Evolutionary conservation across 148 eudicot genomes (phyloP).

Genomic region (Oxyria digyna): DNA sequence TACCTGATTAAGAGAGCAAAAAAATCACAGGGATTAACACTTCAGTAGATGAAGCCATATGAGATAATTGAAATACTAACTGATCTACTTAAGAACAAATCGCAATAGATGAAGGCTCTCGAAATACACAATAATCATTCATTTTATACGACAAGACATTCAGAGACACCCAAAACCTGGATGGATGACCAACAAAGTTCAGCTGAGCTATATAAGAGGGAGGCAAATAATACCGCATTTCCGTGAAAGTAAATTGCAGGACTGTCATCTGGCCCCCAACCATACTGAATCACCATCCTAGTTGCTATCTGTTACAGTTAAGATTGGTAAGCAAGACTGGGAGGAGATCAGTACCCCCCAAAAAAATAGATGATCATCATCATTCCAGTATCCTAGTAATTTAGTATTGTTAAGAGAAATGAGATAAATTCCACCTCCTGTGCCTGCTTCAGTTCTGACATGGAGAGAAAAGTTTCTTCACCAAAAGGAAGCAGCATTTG

Average conservation of each 20-base stretch:
- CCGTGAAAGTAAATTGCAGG: slow-evolving; percentile 72
- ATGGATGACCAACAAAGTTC: background rate
- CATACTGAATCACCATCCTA: slow-evolving; percentile 85
- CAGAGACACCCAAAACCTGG: background rate
- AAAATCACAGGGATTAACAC: slow-evolving; percentile 2
- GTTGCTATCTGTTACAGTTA: slow-evolving; percentile 70
- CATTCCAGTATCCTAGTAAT: background rate
- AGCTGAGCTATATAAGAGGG: slow-evolving; percentile 1
- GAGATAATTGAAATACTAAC: too few relatives aligned
- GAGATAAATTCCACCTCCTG: slow-evolving; percentile 47
- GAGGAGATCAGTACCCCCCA: background rate
- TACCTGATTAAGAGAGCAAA: slow-evolving; percentile 27
- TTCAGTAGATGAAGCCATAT: too few relatives aligned
- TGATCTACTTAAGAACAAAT: background rate
- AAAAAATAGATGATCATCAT: background rate
- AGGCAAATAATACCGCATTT: slow-evolving; percentile 47
- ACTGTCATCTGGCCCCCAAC: slow-evolving; percentile 87
- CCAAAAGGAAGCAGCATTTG: slow-evolving; percentile 77
- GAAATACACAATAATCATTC: background rate
- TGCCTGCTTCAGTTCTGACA: slow-evolving; percentile 73
- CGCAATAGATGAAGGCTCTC: background rate
- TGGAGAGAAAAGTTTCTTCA: slow-evolving; percentile 77
- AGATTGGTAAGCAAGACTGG: background rate
- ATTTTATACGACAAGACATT: background rate
- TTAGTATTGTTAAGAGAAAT: background rate